A percentile compares a stretch with the other conserved stretches of the same genome.
phyloP scores from a whole-genome alignment of 768 basidiomycete species.

The Kwoniella pini region DNA sequence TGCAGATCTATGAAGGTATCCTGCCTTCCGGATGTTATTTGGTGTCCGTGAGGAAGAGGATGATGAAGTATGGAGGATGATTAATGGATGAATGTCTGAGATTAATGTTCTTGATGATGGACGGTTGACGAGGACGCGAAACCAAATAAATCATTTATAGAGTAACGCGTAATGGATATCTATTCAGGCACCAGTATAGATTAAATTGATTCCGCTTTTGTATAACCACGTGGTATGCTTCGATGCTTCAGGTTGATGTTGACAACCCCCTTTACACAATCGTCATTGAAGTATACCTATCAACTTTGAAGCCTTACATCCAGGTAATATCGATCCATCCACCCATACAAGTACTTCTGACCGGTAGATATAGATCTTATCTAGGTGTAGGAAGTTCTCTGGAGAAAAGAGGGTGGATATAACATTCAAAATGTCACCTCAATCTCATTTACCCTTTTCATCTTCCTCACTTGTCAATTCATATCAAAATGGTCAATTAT shows the following conservation, averaged over 20 bases:
- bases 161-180: too few species aligned
- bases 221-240: slow-evolving; percentile 6
- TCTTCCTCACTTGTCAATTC: background rate
- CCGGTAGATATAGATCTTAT: background rate
- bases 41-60: too few species aligned
- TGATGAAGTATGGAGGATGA: too few species aligned
- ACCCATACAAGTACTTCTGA: background rate
- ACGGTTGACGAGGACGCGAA: background rate
- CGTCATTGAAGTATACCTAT: background rate
- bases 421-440: background rate
- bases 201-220: slow-evolving; percentile 1
- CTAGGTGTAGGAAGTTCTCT: background rate
- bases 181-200: slow-evolving; percentile 2
- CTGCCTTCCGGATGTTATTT: too few species aligned
- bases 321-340: background rate
- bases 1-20: too few species aligned
- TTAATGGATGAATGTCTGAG: too few species aligned
- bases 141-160: background rate
- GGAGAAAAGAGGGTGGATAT: background rate
- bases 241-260: background rate
- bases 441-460: background rate
- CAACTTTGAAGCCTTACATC: background rate
- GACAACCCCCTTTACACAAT: background rate
- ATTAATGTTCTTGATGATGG: background rate
- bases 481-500: background rate